These are phyloP conservation scores for Pisolithus tinctorius DNA, from an alignment of 768 basidiomycete species.

Conservation along the genomic window DNA sequence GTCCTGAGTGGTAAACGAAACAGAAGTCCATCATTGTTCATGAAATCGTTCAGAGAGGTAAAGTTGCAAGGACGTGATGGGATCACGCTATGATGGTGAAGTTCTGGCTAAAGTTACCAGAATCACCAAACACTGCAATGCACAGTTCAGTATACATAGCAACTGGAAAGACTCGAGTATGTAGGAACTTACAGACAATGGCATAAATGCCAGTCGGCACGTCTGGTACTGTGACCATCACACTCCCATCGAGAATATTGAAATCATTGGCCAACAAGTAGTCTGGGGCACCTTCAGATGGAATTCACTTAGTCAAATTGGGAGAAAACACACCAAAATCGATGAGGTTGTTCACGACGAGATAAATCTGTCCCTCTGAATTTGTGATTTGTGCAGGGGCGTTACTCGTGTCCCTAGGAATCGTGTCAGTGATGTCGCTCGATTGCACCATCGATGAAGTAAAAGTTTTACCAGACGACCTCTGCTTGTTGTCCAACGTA, in stretches of 20 bases:
- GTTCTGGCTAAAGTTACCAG: conserved; percentile 21
- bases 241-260: conserved; percentile 22
- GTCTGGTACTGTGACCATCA: conserved; percentile 21
- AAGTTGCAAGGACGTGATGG: neutral
- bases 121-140: conserved; percentile 27
- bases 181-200: conserved; percentile 22
- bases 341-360: conserved; percentile 18
- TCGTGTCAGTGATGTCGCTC: neutral
- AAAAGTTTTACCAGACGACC: conserved; percentile 24
- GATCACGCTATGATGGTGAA: conserved; percentile 19
- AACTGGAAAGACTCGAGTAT: neutral
- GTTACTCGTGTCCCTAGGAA: conserved; percentile 24
- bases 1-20: neutral
- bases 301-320: neutral
- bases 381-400: conserved; percentile 29
- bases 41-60: neutral
- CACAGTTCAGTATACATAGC: conserved; percentile 2
- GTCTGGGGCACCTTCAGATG: conserved; percentile 13
- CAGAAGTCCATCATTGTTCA: neutral
- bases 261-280: conserved; percentile 20
- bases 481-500: conserved; percentile 13
- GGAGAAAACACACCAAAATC: conserved; percentile 17
- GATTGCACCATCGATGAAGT: neutral
- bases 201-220: conserved; percentile 27
- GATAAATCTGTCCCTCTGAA: conserved; percentile 18